Conservation (phyloP, 2,329 filamentous ascomycete genomes). For the Phoma herbarum region DNA sequence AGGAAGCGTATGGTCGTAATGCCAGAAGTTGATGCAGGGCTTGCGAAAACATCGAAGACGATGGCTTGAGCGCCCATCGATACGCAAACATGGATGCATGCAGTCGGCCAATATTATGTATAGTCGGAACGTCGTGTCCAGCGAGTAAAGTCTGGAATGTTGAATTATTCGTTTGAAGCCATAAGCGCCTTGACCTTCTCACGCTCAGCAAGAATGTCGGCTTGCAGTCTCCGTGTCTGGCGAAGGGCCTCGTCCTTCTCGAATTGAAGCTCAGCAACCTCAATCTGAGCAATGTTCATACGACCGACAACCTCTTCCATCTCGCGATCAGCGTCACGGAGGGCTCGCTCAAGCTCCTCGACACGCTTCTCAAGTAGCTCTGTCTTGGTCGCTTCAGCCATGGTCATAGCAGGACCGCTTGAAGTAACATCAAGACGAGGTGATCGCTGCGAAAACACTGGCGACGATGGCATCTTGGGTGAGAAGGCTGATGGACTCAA, state of each 20-base stretch:
- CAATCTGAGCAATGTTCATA: slow-evolving; percentile 85
- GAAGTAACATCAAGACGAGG: slow-evolving; percentile 69
- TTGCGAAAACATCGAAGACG: slow-evolving; percentile 20
- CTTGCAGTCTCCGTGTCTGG: slow-evolving; percentile 74
- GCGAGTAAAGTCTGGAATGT: slow-evolving; percentile 23
- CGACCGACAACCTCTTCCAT: slow-evolving; percentile 84
- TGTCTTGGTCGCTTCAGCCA: slow-evolving; percentile 76
- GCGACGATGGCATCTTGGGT: slow-evolving; percentile 68
- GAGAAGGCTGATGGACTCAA: slow-evolving; percentile 61
- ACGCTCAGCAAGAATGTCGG: slow-evolving; percentile 70
- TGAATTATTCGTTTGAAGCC: slow-evolving; percentile 34
- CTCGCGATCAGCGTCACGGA: slow-evolving; percentile 77
- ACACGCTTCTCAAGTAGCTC: slow-evolving; percentile 80
- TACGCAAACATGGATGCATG: slow-evolving; percentile 4
- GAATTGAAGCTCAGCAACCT: slow-evolving; percentile 80
- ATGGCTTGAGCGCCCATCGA: slow-evolving; percentile 1
- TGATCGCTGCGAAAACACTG: slow-evolving; percentile 67
- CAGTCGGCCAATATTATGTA: slow-evolving; percentile 26
- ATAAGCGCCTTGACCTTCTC: slow-evolving; percentile 65
- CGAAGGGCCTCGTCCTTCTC: slow-evolving; percentile 77
- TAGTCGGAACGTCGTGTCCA: slow-evolving; percentile 26
- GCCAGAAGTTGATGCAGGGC: slow-evolving; percentile 28
- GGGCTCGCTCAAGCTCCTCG: slow-evolving; percentile 82
- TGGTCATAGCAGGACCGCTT: slow-evolving; percentile 66
- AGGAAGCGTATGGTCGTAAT: slow-evolving; percentile 32